Evolutionary conservation across 805 yeast genomes (phyloP), one percentile per base, ranked within the genome.

Genomic region (Lipomyces spencermartinsiae): DNA sequence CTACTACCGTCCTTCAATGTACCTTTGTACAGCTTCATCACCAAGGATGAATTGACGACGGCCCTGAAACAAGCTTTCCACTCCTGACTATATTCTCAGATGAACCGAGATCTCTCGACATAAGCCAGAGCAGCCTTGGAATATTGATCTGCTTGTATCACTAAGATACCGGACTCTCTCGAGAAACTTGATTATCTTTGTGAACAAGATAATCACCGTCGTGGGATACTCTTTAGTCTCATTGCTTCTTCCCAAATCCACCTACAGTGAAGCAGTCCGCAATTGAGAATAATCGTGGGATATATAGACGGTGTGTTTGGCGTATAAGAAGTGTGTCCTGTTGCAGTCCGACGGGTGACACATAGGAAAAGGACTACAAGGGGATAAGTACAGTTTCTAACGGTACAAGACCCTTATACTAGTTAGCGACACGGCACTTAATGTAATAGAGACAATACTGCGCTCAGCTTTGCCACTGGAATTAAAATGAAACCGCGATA

Each of bases 1-100:
- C n/a, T 43, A 43, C 49, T 43, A 43, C 49, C 49, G 49, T 43
- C 49, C 7, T 43, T 43, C 49, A 43, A 43, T 7, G 49, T n/a
- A 43, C 19, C 2, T 43, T n/a, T 4, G 19, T 14, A 43, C 16
- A 5, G 49, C 16, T n/a, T 35, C 49, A 43, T 43, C 49, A 43
- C 14, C 14, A 5, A 16, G 6, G 49, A 43, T 43, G 49, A 43
- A 16, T 9, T 43, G 49, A 43, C 14, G 49, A 43, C 49, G 49
- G 49, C 49, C 49, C 49, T 16, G 49, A 43, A 43, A 19, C 22
- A 43, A 43, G 22, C 49, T 43, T 43, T 43, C 49, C 49, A 43
- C 16, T 43, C 49, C n/a, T 8, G 19, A 43, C 49, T 16, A 19
- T 43, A 14, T 43, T 43, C 49, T 43, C 19, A n/a, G 49, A 35